phyloP scores from a whole-genome alignment of 192 early-diverging fungal species.

The Diversispora eburnea region DNA sequence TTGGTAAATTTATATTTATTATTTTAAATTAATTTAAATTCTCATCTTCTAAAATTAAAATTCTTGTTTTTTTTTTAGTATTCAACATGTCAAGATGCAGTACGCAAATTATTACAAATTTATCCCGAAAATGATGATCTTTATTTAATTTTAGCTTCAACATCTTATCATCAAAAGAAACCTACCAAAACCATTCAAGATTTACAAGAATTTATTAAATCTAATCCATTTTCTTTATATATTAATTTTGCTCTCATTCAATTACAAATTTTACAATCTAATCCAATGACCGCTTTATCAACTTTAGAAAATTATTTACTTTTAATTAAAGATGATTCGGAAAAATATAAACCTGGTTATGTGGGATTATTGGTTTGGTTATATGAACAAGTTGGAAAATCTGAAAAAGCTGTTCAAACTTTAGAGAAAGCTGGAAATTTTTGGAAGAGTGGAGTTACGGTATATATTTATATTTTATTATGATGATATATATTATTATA shows the following conservation, averaged over 20 bases:
- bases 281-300: slow-evolving; percentile 47
- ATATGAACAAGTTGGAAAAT: slow-evolving; percentile 60
- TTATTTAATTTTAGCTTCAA: slow-evolving; percentile 56
- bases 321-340: slow-evolving; percentile 29
- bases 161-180: slow-evolving; percentile 53
- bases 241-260: slow-evolving; percentile 65
- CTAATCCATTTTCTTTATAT: slow-evolving; percentile 43
- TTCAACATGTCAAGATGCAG: slow-evolving; percentile 49
- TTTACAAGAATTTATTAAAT: slow-evolving; percentile 42
- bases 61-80: slow-evolving; percentile 31
- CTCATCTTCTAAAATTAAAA: background rate
- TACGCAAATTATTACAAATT: slow-evolving; percentile 47
- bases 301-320: slow-evolving; percentile 46
- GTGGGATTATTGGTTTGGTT: slow-evolving; percentile 72
- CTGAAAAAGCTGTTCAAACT: slow-evolving; percentile 53
- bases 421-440: slow-evolving; percentile 54
- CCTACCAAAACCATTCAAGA: slow-evolving; percentile 54
- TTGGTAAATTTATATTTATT: background rate
- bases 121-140: slow-evolving; percentile 61
- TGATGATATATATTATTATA: background rate
- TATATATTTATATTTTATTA: background rate
- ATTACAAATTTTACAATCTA: slow-evolving; percentile 48
- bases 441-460: slow-evolving; percentile 45
- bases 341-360: slow-evolving; percentile 54
- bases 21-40: background rate